A percentile compares a stretch with the other conserved stretches of the same genome.
These are phyloP conservation scores for Aspergillus novoparasiticus DNA, from an alignment of 2,329 filamentous ascomycete genomes.

Conservation along the genomic window DNA sequence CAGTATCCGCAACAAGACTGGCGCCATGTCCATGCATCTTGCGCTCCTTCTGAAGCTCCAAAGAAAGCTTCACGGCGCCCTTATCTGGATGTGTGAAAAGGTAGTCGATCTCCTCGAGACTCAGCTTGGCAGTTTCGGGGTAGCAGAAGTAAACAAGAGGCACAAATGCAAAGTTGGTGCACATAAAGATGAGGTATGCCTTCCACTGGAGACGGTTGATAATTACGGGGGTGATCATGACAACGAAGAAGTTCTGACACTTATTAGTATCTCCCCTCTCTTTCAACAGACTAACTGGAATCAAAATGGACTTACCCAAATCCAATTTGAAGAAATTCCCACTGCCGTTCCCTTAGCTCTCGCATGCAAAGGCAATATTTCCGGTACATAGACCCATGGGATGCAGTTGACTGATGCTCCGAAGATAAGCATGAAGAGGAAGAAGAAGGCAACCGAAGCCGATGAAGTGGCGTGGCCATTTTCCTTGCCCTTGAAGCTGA, in stretches of 20 bases:
- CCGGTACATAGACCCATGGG: conserved; percentile 54
- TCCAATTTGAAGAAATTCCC: conserved; percentile 47
- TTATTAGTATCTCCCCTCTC: conserved; percentile 1
- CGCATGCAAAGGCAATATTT: conserved; percentile 54
- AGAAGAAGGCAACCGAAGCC: conserved; percentile 54
- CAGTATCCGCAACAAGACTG: conserved; percentile 9
- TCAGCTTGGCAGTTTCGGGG: conserved; percentile 46
- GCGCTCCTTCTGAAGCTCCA: conserved; percentile 21
- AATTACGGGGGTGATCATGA: conserved; percentile 39
- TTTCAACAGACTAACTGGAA: not conserved
- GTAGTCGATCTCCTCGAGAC: conserved; percentile 48
- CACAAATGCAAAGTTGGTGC: conserved; percentile 36
- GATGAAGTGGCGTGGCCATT: conserved; percentile 40
- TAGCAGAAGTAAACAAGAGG: conserved; percentile 49
- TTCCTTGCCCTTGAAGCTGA: conserved; percentile 47
- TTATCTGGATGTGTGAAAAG: conserved; percentile 34
- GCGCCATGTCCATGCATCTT: conserved; percentile 14
- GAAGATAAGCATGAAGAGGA: conserved; percentile 47
- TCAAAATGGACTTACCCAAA: conserved; percentile 31
- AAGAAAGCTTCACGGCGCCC: conserved; percentile 20
- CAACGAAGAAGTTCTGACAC: conserved; percentile 48
- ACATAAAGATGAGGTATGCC: conserved; percentile 41
- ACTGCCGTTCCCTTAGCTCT: conserved; percentile 52
- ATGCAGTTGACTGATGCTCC: conserved; percentile 51
- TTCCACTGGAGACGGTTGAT: conserved; percentile 38